Evolutionary conservation across 805 yeast species (phyloP).

Genomic region (Jamesozyma lodderae): DNA sequence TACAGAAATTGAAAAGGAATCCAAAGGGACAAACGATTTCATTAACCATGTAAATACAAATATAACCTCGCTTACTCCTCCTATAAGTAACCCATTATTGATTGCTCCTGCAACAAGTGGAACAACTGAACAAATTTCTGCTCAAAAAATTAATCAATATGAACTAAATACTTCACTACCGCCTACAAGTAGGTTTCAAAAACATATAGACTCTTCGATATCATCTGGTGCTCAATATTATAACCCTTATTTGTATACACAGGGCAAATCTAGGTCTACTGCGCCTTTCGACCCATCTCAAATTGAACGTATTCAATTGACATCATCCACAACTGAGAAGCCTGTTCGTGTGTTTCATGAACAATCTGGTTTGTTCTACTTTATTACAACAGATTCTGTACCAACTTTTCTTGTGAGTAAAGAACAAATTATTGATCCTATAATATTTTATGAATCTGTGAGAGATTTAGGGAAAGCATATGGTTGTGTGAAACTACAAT

Average conservation of each 20-base stretch:
- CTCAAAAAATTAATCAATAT: too few relatives aligned
- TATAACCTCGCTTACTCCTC: too few relatives aligned
- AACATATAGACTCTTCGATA: slow-evolving; percentile 1
- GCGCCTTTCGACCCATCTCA: slow-evolving; percentile 13
- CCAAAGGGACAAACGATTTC: neutral
- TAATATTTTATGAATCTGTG: slow-evolving; percentile 16
- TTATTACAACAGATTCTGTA: slow-evolving; percentile 13
- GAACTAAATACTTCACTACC: neutral
- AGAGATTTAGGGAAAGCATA: slow-evolving; percentile 19
- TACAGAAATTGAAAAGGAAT: neutral
- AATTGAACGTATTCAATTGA: slow-evolving; percentile 5
- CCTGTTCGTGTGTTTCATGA: slow-evolving; percentile 10
- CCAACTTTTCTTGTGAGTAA: slow-evolving; percentile 16
- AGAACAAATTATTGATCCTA: slow-evolving; percentile 14
- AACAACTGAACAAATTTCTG: too few relatives aligned
- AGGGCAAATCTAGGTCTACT: slow-evolving; percentile 10
- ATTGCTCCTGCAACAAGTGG: too few relatives aligned
- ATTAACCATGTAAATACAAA: too few relatives aligned
- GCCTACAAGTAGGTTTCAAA: slow-evolving; percentile 8
- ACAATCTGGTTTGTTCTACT: slow-evolving; percentile 14
- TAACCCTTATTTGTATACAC: slow-evolving; percentile 8
- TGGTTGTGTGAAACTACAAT: slow-evolving; percentile 19
- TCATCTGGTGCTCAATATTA: neutral
- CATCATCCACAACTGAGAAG: neutral
- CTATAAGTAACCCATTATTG: too few relatives aligned